phyloP scores from a whole-genome alignment of 2,329 filamentous ascomycete species.

The Whalleya microplaca region DNA sequence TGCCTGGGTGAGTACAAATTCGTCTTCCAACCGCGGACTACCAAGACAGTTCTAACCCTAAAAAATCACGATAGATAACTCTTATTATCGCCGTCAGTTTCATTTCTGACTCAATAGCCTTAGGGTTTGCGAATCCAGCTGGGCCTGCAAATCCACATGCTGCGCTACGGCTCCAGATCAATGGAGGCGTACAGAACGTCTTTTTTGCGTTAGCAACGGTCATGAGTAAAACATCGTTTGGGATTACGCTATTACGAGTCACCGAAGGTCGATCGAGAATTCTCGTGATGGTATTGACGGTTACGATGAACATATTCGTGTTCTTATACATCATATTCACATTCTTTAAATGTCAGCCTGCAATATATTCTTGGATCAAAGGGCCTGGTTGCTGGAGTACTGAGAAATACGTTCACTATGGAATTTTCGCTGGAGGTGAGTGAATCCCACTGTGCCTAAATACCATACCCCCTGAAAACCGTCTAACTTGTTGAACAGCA shows the following conservation, averaged over 20 bases:
- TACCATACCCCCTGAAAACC: neutral
- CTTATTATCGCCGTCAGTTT: conserved; percentile 20
- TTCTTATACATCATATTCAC: conserved; percentile 29
- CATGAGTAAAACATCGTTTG: conserved; percentile 31
- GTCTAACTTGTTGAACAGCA: conserved; percentile 12
- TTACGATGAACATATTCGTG: conserved; percentile 25
- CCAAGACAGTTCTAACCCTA: neutral
- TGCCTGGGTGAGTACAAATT: conserved; percentile 18
- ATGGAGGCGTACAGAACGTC: conserved; percentile 29
- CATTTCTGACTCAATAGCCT: conserved; percentile 20
- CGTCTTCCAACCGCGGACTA: too few species aligned
- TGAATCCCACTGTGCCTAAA: neutral
- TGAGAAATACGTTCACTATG: conserved; percentile 24
- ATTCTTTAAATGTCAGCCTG: conserved; percentile 27
- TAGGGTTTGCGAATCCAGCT: conserved; percentile 26
- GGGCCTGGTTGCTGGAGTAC: conserved; percentile 23
- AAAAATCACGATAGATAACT: conserved; percentile 4
- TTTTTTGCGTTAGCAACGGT: conserved; percentile 24
- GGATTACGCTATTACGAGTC: conserved; percentile 25
- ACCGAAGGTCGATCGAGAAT: conserved; percentile 20
- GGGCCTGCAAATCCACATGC: conserved; percentile 11
- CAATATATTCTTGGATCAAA: conserved; percentile 26
- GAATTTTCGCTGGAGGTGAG: conserved; percentile 25
- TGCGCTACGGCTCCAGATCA: conserved; percentile 20
- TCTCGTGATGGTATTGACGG: conserved; percentile 18